Evolutionary conservation across 1,284 basidiomycete species (phyloP).

Genomic region (Gymnopus androsaceus): DNA sequence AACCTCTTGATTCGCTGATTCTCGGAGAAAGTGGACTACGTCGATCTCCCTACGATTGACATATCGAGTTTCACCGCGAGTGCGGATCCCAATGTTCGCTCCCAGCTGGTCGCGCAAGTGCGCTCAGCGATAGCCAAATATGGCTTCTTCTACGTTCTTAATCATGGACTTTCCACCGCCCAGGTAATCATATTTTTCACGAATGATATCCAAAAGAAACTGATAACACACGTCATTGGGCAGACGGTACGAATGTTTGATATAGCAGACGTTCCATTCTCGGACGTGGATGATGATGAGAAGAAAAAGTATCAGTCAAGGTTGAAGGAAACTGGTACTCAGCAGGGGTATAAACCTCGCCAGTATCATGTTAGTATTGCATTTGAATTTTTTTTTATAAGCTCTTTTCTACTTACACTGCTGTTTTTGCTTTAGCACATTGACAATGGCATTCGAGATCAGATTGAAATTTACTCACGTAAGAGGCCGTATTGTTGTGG

Average conservation of each 20-base stretch:
- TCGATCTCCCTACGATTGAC: constrained; percentile 66
- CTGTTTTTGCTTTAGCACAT: constrained; percentile 52
- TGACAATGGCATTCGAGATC: constrained; percentile 56
- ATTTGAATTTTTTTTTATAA: neutral
- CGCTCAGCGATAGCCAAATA: constrained; percentile 59
- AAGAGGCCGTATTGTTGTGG: constrained; percentile 40
- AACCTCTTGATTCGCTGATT: no score
- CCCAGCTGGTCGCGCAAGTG: constrained; percentile 48
- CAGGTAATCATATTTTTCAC: constrained; percentile 34
- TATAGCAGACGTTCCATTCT: constrained; percentile 63
- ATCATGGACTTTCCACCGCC: constrained; percentile 52
- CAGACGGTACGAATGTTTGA: constrained; percentile 61
- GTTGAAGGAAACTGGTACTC: constrained; percentile 53
- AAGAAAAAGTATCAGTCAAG: constrained; percentile 52
- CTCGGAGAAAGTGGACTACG: constrained; percentile 52
- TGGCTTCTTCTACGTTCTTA: constrained; percentile 66
- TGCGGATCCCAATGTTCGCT: constrained; percentile 47
- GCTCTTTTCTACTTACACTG: no score
- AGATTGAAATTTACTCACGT: constrained; percentile 61
- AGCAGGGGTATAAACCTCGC: constrained; percentile 60
- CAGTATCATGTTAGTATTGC: constrained; percentile 50
- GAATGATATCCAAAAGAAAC: no score
- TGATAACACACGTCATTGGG: no score
- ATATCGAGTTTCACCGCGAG: constrained; percentile 50
- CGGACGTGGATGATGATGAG: constrained; percentile 53